Conservation (phyloP, 2,329 filamentous ascomycete species). For the Lomentospora prolificans region DNA sequence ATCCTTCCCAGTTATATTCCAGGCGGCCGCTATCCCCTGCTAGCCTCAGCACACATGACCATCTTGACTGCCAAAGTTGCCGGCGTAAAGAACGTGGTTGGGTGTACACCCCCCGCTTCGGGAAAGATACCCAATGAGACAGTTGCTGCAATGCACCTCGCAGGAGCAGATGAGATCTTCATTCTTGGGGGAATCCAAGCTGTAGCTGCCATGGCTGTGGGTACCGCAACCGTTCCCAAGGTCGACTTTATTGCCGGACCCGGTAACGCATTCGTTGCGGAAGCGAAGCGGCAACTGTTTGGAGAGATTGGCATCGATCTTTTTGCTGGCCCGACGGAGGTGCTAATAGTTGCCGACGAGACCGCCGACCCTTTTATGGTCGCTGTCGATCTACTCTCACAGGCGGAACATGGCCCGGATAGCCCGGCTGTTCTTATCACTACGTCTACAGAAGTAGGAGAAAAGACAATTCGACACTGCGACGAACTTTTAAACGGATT, state of each 20-base stretch:
- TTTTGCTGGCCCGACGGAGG: conserved; percentile 42
- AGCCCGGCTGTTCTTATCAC: conserved; percentile 35
- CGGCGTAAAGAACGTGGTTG: conserved; percentile 38
- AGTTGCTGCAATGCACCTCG: conserved; percentile 34
- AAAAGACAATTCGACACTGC: conserved; percentile 25
- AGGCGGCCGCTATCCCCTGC: conserved; percentile 40
- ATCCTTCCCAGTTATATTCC: conserved; percentile 30
- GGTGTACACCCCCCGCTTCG: conserved; percentile 39
- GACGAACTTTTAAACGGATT: conserved; percentile 29
- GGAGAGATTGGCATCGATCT: conserved; percentile 43
- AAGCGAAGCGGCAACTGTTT: conserved; percentile 42
- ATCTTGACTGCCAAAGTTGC: conserved; percentile 45
- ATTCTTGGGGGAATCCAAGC: conserved; percentile 43
- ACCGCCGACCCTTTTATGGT: conserved; percentile 32
- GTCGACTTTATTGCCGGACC: conserved; percentile 44
- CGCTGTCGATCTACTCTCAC: conserved; percentile 35
- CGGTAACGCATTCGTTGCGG: conserved; percentile 44
- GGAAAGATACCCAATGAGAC: conserved; percentile 38
- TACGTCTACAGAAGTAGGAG: conserved; percentile 28
- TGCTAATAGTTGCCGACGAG: conserved; percentile 39
- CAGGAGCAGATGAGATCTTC: conserved; percentile 31
- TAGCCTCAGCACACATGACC: conserved; percentile 45
- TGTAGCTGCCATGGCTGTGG: conserved; percentile 39
- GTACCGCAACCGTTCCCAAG: conserved; percentile 36
- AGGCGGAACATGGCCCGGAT: conserved; percentile 33